A percentile compares a stretch with the other conserved stretches of the same genome.
These are phyloP conservation scores for Fusarium transvaalense DNA, from an alignment of 2,329 filamentous ascomycete genomes.

Conservation along the genomic window DNA sequence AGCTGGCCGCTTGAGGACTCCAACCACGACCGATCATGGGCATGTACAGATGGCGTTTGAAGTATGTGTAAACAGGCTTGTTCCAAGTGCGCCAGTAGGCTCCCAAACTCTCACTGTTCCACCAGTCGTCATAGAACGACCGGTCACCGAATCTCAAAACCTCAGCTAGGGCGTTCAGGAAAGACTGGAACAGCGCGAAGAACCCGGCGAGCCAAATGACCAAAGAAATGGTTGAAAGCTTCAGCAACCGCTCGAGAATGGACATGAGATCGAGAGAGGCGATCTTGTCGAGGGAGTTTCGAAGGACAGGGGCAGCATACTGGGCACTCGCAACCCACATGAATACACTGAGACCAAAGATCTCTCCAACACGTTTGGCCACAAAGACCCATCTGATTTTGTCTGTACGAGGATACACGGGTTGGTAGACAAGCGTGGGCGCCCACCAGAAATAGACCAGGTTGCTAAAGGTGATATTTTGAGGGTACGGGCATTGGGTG, in stretches of 20 bases:
- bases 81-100: slow-evolving; percentile 98
- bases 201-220: slow-evolving; percentile 98
- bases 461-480: slow-evolving; percentile 90
- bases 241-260: slow-evolving; percentile 90
- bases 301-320: slow-evolving; percentile 90
- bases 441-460: slow-evolving; percentile 98
- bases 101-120: slow-evolving; percentile 90
- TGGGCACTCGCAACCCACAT: slow-evolving; percentile 97
- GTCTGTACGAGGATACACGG: slow-evolving; percentile 88
- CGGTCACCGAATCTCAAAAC: slow-evolving; percentile 91
- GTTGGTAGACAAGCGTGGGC: slow-evolving; percentile 95
- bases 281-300: slow-evolving; percentile 91
- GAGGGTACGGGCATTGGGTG: slow-evolving; percentile 84
- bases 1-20: slow-evolving; percentile 76
- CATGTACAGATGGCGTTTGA: slow-evolving; percentile 92
- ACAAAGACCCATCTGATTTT: slow-evolving; percentile 91
- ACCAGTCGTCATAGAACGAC: slow-evolving; percentile 98
- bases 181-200: slow-evolving; percentile 94
- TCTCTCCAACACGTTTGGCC: slow-evolving; percentile 82
- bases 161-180: slow-evolving; percentile 91
- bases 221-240: slow-evolving; percentile 93
- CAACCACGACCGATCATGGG: slow-evolving; percentile 89
- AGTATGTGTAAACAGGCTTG: slow-evolving; percentile 96
- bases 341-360: slow-evolving; percentile 82
- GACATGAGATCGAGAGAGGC: slow-evolving; percentile 81